phyloP scores from a whole-genome alignment of 2,329 filamentous ascomycete species.

The Talaromyces piceae region DNA sequence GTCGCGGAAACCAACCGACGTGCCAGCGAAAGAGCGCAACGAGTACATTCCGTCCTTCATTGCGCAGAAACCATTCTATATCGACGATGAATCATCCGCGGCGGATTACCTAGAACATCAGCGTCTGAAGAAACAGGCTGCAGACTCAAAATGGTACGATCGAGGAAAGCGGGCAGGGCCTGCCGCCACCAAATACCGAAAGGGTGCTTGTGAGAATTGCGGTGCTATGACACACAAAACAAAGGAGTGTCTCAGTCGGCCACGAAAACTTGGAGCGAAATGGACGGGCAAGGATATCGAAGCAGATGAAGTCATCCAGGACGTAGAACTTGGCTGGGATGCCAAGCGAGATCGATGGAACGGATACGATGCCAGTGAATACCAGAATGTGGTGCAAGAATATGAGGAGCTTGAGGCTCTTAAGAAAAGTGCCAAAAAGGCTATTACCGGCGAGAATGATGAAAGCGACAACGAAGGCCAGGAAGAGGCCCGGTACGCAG shows the following conservation, averaged over 20 bases:
- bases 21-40: slow-evolving; percentile 76
- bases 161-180: slow-evolving; percentile 76
- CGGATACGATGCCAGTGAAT: slow-evolving; percentile 87
- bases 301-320: slow-evolving; percentile 79
- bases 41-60: slow-evolving; percentile 98
- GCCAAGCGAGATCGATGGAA: slow-evolving; percentile 98
- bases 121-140: slow-evolving; percentile 64
- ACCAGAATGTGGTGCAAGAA: slow-evolving; percentile 77
- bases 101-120: slow-evolving; percentile 96
- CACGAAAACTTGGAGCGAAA: slow-evolving; percentile 79
- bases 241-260: slow-evolving; percentile 85
- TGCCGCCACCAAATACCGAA: slow-evolving; percentile 92
- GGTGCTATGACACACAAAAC: slow-evolving; percentile 94
- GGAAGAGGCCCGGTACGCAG: slow-evolving; percentile 64
- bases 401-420: slow-evolving; percentile 80
- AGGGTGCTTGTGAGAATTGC: slow-evolving; percentile 97
- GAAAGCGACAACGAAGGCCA: slow-evolving; percentile 37
- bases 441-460: slow-evolving; percentile 49
- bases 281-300: slow-evolving; percentile 92
- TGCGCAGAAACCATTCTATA: slow-evolving; percentile 94
- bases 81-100: slow-evolving; percentile 65
- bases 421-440: slow-evolving; percentile 45
- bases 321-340: slow-evolving; percentile 87
- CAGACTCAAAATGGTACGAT: slow-evolving; percentile 83
- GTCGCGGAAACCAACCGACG: slow-evolving; percentile 46